Evolutionary conservation across 768 basidiomycete genomes (phyloP).

Genomic region (Leucocoprinus leucothites): DNA sequence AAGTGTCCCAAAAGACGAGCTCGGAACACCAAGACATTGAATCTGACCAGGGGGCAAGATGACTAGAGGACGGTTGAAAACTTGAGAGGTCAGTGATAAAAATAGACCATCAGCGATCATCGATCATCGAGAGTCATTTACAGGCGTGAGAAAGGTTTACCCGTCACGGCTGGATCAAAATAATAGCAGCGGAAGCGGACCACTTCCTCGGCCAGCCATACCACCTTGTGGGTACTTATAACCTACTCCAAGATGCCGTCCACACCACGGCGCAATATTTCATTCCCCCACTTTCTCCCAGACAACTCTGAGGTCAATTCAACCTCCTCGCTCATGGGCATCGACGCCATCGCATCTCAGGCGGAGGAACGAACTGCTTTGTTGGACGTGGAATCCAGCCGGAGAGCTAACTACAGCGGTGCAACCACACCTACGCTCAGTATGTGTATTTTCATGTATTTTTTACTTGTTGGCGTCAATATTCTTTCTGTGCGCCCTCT

Average conservation of each 20-base stretch:
- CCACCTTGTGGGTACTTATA: conserved; percentile 3
- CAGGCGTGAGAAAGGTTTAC: no score
- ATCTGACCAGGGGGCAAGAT: no score
- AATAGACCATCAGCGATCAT: no score
- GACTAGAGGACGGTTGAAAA: no score
- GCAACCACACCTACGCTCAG: conserved; percentile 18
- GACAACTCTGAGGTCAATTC: conserved; percentile 21
- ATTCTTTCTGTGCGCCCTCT: no score
- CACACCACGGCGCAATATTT: conserved; percentile 1
- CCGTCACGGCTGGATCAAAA: background rate
- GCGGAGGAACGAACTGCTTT: conserved; percentile 31
- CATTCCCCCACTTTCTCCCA: background rate
- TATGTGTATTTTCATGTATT: conserved; percentile 23
- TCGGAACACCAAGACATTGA: no score
- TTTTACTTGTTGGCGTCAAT: no score
- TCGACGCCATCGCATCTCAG: conserved; percentile 25
- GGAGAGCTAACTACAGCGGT: conserved; percentile 23
- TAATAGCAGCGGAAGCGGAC: no score
- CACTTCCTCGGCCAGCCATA: background rate
- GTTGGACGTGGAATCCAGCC: conserved; percentile 25
- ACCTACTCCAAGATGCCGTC: background rate
- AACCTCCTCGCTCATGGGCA: conserved; percentile 32
- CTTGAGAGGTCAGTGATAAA: no score
- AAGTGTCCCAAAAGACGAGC: no score
- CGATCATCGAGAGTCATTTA: no score